phyloP scores from a whole-genome alignment of 768 basidiomycete genomes.

The Boletus speciosus region DNA sequence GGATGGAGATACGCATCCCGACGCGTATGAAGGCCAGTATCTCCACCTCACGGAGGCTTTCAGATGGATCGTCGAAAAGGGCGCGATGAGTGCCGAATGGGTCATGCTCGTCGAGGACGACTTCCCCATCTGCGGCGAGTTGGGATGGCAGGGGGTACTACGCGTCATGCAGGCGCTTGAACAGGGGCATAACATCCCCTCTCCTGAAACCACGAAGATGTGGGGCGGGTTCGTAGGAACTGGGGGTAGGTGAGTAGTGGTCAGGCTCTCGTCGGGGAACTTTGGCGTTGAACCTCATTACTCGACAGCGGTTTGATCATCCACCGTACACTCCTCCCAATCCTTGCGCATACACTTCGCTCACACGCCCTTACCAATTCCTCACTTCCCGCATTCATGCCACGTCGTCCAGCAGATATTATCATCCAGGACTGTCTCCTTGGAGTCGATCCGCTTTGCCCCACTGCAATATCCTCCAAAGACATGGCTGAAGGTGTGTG shows the following conservation, averaged over 20 bases:
- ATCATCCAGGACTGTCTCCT: constrained; percentile 43
- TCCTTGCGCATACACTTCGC: constrained; percentile 31
- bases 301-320: constrained; percentile 39
- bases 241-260: constrained; percentile 35
- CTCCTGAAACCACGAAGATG: constrained; percentile 16
- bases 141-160: constrained; percentile 33
- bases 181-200: constrained; percentile 9
- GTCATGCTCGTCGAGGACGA: constrained; percentile 45
- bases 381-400: constrained; percentile 26
- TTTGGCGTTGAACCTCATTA: background rate
- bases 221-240: constrained; percentile 41
- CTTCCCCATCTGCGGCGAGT: constrained; percentile 39
- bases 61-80: constrained; percentile 30
- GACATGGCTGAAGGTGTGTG: constrained; percentile 3
- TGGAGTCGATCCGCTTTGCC: constrained; percentile 38
- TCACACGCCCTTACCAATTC: constrained; percentile 30
- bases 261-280: too few species aligned
- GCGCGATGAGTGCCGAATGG: constrained; percentile 33
- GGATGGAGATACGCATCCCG: constrained; percentile 30
- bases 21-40: constrained; percentile 32
- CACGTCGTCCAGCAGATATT: constrained; percentile 36
- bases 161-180: constrained; percentile 34
- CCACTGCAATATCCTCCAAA: constrained; percentile 13
- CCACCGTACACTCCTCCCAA: constrained; percentile 34
- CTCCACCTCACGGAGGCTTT: constrained; percentile 42